Evolutionary conservation across 2,329 filamentous ascomycete species (phyloP), one percentile per base, ranked within the genome.

Genomic region (Epichloe hybrida): DNA sequence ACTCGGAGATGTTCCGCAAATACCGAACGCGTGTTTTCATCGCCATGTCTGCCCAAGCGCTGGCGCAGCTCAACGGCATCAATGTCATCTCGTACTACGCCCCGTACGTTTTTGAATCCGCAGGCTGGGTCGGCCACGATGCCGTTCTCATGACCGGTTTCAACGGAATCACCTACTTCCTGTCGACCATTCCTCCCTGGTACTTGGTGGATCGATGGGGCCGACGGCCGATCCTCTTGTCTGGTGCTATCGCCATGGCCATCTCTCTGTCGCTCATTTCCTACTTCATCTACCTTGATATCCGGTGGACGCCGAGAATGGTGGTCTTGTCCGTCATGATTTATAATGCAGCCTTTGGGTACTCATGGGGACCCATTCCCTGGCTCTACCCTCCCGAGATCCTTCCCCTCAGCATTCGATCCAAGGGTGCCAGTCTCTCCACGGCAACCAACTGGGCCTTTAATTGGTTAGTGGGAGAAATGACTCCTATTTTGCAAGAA

Each of bases 351-450:
- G 86, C 93, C 7, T 98, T 97, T 65, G 93, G 93, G 46, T 95
- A 90, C 63, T 80, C 77, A 15, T 98, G 93, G 93, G 93, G 93
- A 17, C 93, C 93, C 1, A 95, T 98, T 54, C 93, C 93, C 8
- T 98, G 93, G 93, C 74, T 98, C 15, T 97, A 97, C 66, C 93
- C 93, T 13, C 93, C 93, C n/a, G 93, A 98, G 75, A 98, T 98
- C 55, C 75, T 98, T 42, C 93, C 93, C 4, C 75, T 98, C 54
- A 96, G 89, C 72, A 96, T 97, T 64, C 84, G 93, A 61, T 95
- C 91, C 53, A 97, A 97, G 74, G 93, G 93, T 54, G 91, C 93
- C 50, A 95, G 89, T 76, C 70, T 98, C 65, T 96, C 91, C 54
- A 97, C 93, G 2, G 93, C 93, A 17, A 84, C 90, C 35, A 98